Evolutionary conservation across 169 alveolate species (phyloP).

Genomic region (Plasmodium knowlesi): DNA sequence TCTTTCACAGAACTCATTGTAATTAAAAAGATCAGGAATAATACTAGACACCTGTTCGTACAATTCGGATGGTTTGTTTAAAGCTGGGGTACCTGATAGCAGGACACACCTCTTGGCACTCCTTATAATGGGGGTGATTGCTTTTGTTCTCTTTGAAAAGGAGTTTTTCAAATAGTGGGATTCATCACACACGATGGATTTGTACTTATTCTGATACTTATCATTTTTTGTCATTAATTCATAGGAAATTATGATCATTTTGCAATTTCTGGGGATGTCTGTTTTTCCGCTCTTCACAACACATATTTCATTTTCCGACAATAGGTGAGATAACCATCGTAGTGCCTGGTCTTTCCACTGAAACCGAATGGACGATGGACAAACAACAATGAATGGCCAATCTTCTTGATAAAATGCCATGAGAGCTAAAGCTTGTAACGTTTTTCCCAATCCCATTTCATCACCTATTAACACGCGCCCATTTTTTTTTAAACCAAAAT

Average conservation of each 20-base stretch:
- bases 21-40: conserved; percentile 82
- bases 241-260: conserved; percentile 85
- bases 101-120: conserved; percentile 91
- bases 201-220: conserved; percentile 74
- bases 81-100: conserved; percentile 96
- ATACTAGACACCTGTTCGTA: conserved; percentile 91
- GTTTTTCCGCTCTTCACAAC: conserved; percentile 81
- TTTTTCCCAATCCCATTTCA: conserved; percentile 99
- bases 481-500: conserved; percentile 91
- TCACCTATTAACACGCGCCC: conserved; percentile 97
- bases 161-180: conserved; percentile 96
- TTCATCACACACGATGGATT: conserved; percentile 94
- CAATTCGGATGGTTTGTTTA: conserved; percentile 94
- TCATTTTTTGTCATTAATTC: conserved; percentile 84
- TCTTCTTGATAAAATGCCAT: conserved; percentile 91
- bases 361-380: conserved; percentile 95
- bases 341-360: conserved; percentile 95
- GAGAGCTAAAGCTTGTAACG: conserved; percentile 96
- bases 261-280: conserved; percentile 10
- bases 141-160: conserved; percentile 92
- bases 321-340: conserved; percentile 92
- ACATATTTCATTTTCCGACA: conserved; percentile 78
- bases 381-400: conserved; percentile 96
- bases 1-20: conserved; percentile 83
- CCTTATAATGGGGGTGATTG: conserved; percentile 91